phyloP scores from a whole-genome alignment of 306 rosid genomes.

The Dryas octopetala region DNA sequence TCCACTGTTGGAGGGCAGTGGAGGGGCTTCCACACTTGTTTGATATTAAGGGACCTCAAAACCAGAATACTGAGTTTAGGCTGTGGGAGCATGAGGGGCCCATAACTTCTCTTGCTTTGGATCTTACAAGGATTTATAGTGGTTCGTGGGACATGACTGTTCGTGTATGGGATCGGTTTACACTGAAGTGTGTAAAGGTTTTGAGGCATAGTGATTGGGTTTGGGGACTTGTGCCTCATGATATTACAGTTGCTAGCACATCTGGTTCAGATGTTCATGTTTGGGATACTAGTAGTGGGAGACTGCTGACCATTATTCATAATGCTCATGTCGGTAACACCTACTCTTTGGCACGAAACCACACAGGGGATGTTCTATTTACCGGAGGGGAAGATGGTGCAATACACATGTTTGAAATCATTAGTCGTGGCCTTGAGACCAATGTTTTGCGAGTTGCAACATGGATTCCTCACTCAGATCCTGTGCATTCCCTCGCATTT shows the following conservation, averaged over 20 bases:
- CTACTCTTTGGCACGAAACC: slow-evolving; percentile 75
- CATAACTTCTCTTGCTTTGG: slow-evolving; percentile 80
- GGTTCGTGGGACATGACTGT: slow-evolving; percentile 98
- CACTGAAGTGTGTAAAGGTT: slow-evolving; percentile 56
- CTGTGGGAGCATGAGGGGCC: slow-evolving; percentile 98
- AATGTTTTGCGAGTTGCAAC: slow-evolving; percentile 43
- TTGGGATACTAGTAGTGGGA: slow-evolving; percentile 71
- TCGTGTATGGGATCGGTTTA: slow-evolving; percentile 82
- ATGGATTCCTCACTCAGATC: slow-evolving; percentile 85
- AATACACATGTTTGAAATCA: slow-evolving; percentile 77
- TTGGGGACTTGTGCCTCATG: slow-evolving; percentile 78
- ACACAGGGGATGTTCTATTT: slow-evolving; percentile 71
- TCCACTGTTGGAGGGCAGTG: slow-evolving; percentile 86
- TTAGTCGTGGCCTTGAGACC: slow-evolving; percentile 32
- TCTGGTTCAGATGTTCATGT: slow-evolving; percentile 87
- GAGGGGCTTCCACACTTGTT: slow-evolving; percentile 74
- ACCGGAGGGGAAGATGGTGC: slow-evolving; percentile 95
- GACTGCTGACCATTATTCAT: slow-evolving; percentile 44
- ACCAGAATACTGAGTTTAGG: slow-evolving; percentile 54
- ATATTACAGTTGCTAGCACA: slow-evolving; percentile 61
- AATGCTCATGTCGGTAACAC: slow-evolving; percentile 74
- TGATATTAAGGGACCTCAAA: slow-evolving; percentile 62
- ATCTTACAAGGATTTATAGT: slow-evolving; percentile 80
- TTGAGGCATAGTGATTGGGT: slow-evolving; percentile 95
- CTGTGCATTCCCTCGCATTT: slow-evolving; percentile 81